Conservation (phyloP, 2,329 filamentous ascomycete genomes). For the Phyllosticta paracitricarpa region DNA sequence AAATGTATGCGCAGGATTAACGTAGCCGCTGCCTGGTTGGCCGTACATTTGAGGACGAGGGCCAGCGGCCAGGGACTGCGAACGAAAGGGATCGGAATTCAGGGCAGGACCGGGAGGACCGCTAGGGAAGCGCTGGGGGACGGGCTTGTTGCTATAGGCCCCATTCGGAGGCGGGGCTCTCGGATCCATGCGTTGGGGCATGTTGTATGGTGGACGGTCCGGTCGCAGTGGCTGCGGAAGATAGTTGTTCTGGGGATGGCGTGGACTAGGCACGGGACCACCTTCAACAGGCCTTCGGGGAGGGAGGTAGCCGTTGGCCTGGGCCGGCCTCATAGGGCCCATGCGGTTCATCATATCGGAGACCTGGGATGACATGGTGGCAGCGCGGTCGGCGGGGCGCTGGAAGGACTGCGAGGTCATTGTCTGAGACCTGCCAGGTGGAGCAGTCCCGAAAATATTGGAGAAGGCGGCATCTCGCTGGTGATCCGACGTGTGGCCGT, state of each 20-base stretch:
- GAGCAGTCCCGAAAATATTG: slow-evolving; percentile 89
- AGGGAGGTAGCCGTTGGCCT: slow-evolving; percentile 17
- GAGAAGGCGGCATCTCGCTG: slow-evolving; percentile 93
- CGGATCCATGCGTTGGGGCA: slow-evolving; percentile 60
- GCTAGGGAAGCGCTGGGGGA: slow-evolving; percentile 45
- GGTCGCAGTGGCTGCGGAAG: slow-evolving; percentile 51
- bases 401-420: slow-evolving; percentile 73
- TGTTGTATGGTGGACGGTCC: slow-evolving; percentile 60
- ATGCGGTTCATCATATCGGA: slow-evolving; percentile 50
- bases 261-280: slow-evolving; percentile 21
- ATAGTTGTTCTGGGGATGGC: slow-evolving; percentile 44
- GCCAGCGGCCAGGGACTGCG: slow-evolving; percentile 79
- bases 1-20: slow-evolving; percentile 62
- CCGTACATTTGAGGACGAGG: slow-evolving; percentile 50
- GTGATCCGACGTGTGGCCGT: slow-evolving; percentile 43
- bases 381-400: slow-evolving; percentile 58
- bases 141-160: slow-evolving; percentile 44
- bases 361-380: slow-evolving; percentile 49
- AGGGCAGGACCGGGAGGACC: slow-evolving; percentile 49
- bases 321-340: slow-evolving; percentile 47
- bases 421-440: slow-evolving; percentile 80
- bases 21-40: slow-evolving; percentile 41
- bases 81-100: slow-evolving; percentile 78
- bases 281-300: slow-evolving; percentile 28
- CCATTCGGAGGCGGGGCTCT: slow-evolving; percentile 41